These are phyloP conservation scores for Aspergillus bridgeri DNA, from an alignment of 495 filamentous ascomycete genomes.

Conservation along the genomic window DNA sequence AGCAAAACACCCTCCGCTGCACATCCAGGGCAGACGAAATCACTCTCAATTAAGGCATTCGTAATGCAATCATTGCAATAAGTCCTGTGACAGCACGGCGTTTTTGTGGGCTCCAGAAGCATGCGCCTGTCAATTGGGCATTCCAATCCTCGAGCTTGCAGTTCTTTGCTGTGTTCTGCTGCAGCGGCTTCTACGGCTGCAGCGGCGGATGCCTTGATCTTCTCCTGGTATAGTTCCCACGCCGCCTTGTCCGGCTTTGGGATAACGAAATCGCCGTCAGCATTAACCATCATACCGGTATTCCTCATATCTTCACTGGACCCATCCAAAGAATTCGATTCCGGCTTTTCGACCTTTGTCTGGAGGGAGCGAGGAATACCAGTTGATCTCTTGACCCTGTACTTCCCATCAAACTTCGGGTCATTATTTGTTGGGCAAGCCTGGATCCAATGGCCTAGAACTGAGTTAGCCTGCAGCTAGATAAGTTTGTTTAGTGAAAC, in stretches of 20 bases:
- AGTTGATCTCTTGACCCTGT: slow-evolving; percentile 89
- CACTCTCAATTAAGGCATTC: slow-evolving; percentile 93
- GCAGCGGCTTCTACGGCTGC: slow-evolving; percentile 67
- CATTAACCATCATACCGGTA: slow-evolving; percentile 93
- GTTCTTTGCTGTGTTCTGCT: slow-evolving; percentile 69
- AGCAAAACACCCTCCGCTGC: slow-evolving; percentile 84
- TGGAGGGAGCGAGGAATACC: slow-evolving; percentile 92
- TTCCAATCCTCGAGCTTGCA: slow-evolving; percentile 82
- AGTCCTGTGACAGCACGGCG: slow-evolving; percentile 93
- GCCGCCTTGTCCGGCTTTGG: slow-evolving; percentile 89
- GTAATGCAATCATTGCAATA: slow-evolving; percentile 99
- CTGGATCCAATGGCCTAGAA: slow-evolving; percentile 88
- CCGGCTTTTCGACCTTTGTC: slow-evolving; percentile 88
- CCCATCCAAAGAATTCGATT: slow-evolving; percentile 67
- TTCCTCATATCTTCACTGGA: slow-evolving; percentile 72
- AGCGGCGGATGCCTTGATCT: slow-evolving; percentile 75
- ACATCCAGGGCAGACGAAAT: slow-evolving; percentile 92
- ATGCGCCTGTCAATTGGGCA: slow-evolving; percentile 95
- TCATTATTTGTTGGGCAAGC: slow-evolving; percentile 96
- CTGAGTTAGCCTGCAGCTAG: slow-evolving; percentile 3
- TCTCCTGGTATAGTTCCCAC: slow-evolving; percentile 96
- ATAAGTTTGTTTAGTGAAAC: background rate
- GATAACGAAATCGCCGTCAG: slow-evolving; percentile 94
- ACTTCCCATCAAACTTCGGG: slow-evolving; percentile 86
- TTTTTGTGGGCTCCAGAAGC: slow-evolving; percentile 97